Evolutionary conservation across 768 basidiomycete genomes (phyloP).

Genomic region (Amanita muscaria): DNA sequence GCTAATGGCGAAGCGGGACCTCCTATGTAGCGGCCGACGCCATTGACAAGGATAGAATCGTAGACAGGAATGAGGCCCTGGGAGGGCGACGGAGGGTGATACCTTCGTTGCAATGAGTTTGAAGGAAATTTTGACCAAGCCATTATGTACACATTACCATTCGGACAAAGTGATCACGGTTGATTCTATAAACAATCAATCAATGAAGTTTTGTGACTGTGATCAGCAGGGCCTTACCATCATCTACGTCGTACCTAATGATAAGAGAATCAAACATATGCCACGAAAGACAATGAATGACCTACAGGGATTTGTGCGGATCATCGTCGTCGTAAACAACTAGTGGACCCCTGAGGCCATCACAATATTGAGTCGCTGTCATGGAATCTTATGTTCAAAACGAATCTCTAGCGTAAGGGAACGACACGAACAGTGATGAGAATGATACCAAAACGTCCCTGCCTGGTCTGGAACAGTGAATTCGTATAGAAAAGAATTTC

Average conservation of each 20-base stretch:
- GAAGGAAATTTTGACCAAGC: neutral
- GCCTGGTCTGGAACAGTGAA: constrained; percentile 20
- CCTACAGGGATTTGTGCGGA: constrained; percentile 10
- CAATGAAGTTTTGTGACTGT: neutral
- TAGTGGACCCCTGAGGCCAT: constrained; percentile 17
- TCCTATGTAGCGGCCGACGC: constrained; percentile 34
- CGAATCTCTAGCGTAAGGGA: neutral
- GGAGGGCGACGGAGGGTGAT: constrained; percentile 22
- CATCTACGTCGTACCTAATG: constrained; percentile 20
- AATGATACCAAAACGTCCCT: constrained; percentile 26
- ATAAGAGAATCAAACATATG: neutral
- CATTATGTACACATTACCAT: constrained; percentile 27
- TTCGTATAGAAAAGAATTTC: constrained; percentile 29
- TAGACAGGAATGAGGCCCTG: constrained; percentile 15
- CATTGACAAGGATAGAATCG: constrained; percentile 45
- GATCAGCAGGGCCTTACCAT: constrained; percentile 2
- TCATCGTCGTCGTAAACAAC: constrained; percentile 17
- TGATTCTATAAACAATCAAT: constrained; percentile 7
- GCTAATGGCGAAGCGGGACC: constrained; percentile 33
- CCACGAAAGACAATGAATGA: neutral
- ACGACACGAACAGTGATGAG: constrained; percentile 20
- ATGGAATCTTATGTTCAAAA: neutral
- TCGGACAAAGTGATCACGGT: constrained; percentile 45
- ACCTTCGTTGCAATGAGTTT: constrained; percentile 16
- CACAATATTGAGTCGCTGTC: constrained; percentile 17